A percentile compares a stretch with the other conserved stretches of the same genome.
phyloP scores from a whole-genome alignment of 73 alveolate species.

The Tetrahymena thermophila region DNA sequence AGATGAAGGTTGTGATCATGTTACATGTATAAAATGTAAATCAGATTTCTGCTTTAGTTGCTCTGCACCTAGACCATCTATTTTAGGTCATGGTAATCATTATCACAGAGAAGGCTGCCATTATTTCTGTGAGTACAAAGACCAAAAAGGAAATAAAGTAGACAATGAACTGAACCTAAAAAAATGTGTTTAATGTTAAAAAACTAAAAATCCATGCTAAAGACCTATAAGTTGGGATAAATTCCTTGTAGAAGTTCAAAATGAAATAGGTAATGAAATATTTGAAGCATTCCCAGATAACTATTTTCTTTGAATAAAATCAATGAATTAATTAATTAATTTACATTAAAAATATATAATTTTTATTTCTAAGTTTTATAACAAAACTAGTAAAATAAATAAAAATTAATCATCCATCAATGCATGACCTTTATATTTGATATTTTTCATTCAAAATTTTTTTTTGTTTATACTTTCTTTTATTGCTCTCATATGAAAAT shows the following conservation, averaged over 20 bases:
- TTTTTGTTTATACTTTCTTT: too few relatives aligned
- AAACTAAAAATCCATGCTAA: not conserved
- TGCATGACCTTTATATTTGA: too few relatives aligned
- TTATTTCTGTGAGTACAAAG: not conserved
- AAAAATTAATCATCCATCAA: too few relatives aligned
- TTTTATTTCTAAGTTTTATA: too few relatives aligned
- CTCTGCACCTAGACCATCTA: conserved; percentile 36
- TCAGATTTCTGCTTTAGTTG: conserved; percentile 37
- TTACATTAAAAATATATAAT: too few relatives aligned
- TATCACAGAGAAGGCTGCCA: conserved; percentile 39
- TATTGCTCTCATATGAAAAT: too few relatives aligned
- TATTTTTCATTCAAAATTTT: too few relatives aligned
- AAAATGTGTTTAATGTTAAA: not conserved
- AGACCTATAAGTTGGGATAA: not conserved
- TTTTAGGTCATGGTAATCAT: conserved; percentile 40
- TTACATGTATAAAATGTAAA: conserved; percentile 15
- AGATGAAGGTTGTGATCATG: conserved; percentile 43
- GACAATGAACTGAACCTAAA: not conserved
- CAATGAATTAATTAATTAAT: not conserved
- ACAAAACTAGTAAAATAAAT: too few relatives aligned
- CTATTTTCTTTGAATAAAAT: not conserved
- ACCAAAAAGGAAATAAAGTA: not conserved
- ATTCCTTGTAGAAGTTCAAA: not conserved
- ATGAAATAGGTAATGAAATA: not conserved
- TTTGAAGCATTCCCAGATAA: not conserved